phyloP scores from a whole-genome alignment of 2,329 filamentous ascomycete genomes.

The Fusarium tricinctum region DNA sequence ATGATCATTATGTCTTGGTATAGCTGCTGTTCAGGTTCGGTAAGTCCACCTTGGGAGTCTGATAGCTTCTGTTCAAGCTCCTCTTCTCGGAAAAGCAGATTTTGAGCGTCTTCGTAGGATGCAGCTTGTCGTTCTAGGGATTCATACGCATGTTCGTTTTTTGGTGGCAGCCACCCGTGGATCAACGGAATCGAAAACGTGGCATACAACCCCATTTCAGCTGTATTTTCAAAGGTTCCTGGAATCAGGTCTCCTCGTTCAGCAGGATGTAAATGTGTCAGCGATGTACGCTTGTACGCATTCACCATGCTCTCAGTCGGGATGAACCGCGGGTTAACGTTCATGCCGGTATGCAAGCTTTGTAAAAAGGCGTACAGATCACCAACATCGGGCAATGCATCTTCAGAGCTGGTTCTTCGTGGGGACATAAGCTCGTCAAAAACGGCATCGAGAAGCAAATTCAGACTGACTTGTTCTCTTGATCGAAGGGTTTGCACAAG shows the following conservation, averaged over 20 bases:
- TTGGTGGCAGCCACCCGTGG: conserved; percentile 90
- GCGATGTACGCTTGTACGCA: conserved; percentile 65
- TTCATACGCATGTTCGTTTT: conserved; percentile 73
- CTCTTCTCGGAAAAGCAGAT: conserved; percentile 88
- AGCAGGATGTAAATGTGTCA: conserved; percentile 66
- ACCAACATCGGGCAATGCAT: conserved; percentile 83
- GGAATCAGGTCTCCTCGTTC: conserved; percentile 65
- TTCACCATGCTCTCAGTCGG: conserved; percentile 64
- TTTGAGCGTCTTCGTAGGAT: conserved; percentile 93
- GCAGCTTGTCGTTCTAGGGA: conserved; percentile 81
- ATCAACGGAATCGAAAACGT: conserved; percentile 90
- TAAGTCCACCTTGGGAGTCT: conserved; percentile 64
- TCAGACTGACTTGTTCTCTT: conserved; percentile 89
- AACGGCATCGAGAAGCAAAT: conserved; percentile 86
- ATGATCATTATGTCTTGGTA: conserved; percentile 89
- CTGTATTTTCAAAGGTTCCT: conserved; percentile 88
- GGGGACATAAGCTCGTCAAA: conserved; percentile 94
- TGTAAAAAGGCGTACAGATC: conserved; percentile 91
- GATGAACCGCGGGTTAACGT: conserved; percentile 93
- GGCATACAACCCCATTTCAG: conserved; percentile 90
- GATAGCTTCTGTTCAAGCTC: conserved; percentile 85
- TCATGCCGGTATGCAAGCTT: conserved; percentile 95
- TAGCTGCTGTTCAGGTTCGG: conserved; percentile 79
- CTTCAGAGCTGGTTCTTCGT: conserved; percentile 72
- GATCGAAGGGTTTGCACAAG: conserved; percentile 82